Conservation (phyloP, 2,329 filamentous ascomycete genomes). For the Rhynchosporium agropyri region DNA sequence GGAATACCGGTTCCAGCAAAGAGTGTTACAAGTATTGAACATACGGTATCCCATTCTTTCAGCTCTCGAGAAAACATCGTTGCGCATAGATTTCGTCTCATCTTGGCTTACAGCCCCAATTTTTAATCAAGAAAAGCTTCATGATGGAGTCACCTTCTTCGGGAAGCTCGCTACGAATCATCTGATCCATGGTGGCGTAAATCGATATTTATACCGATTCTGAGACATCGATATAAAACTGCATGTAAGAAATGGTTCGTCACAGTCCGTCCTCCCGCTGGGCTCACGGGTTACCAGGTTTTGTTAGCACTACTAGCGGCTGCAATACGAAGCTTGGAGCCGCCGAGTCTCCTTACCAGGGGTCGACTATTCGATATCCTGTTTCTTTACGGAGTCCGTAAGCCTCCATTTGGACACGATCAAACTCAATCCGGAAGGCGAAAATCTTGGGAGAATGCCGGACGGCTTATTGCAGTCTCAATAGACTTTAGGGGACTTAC, state of each 20-base stretch:
- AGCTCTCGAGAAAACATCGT: background rate
- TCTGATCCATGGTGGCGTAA: background rate
- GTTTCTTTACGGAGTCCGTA: background rate
- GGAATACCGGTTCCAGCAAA: background rate
- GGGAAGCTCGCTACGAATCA: background rate
- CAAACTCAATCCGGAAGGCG: slow-evolving; percentile 1
- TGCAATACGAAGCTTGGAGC: background rate
- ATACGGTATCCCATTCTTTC: background rate
- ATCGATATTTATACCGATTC: background rate
- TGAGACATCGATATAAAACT: background rate
- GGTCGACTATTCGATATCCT: background rate
- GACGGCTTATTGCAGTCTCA: background rate
- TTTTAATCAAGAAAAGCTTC: slow-evolving; percentile 3
- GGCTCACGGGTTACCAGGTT: slow-evolving; percentile 7
- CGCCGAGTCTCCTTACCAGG: slow-evolving; percentile 6
- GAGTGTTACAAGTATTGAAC: slow-evolving; percentile 2
- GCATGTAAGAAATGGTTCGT: background rate
- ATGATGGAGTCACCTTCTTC: slow-evolving; percentile 3
- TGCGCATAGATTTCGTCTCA: background rate
- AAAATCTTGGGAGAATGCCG: slow-evolving; percentile 2
- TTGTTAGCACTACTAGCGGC: background rate
- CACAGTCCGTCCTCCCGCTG: background rate
- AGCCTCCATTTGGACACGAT: slow-evolving; percentile 1
- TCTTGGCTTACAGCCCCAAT: background rate
- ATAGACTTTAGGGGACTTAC: too few relatives aligned